Evolutionary conservation across 352 stramenopile species (phyloP), one percentile per base, ranked within the genome.

Genomic region (Hyaloperonospora brassicae): DNA sequence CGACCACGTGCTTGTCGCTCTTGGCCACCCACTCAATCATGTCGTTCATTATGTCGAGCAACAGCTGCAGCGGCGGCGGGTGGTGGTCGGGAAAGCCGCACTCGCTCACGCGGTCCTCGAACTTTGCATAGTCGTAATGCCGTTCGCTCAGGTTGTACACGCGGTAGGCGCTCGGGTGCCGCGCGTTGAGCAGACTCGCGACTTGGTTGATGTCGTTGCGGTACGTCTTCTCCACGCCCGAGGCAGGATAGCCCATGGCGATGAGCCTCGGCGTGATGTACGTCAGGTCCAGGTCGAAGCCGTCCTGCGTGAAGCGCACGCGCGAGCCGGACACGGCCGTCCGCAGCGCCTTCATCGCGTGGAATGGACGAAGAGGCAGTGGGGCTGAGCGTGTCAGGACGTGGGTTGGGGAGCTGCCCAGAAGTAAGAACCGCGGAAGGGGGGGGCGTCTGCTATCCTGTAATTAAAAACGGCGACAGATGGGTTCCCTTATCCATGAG

Each of bases 131-230:
- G 57, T 93, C 82, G 61, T 93, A 93, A 30, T 61, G 62, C 14
- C 83, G 74, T 55, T 91, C 83, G 67, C 80, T 91, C 31, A 93
- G 63, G 63, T 93, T 93, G 57, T 86, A 93, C 13, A 93, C 75
- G 47, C 79, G 79, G 59, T 89, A 93, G 17, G 53, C 61, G 40
- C 76, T 62, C 3, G 66, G 75, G 52, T 93, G 80, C 40, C 74
- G 73, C 45, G 71, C 80, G 52, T 89, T 82, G 1, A 93, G 61
- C 45, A 90, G 85, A 11, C 50, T 60, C 2, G 78, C 70, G 31
- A 90, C 80, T 55, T 93, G 78, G 40, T 68, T 75, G 57, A 91
- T 89, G 64, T 89, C 79, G 68, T 93, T 93, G 49, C 83, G 78
- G 57, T 91, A 91, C 11, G 79, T 89, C 42, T 91, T 89, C 66